A percentile compares a stretch with the other conserved stretches of the same genome.
These are phyloP conservation scores for Croton setiger DNA, from an alignment of 441 rosid species.

Conservation along the genomic window DNA sequence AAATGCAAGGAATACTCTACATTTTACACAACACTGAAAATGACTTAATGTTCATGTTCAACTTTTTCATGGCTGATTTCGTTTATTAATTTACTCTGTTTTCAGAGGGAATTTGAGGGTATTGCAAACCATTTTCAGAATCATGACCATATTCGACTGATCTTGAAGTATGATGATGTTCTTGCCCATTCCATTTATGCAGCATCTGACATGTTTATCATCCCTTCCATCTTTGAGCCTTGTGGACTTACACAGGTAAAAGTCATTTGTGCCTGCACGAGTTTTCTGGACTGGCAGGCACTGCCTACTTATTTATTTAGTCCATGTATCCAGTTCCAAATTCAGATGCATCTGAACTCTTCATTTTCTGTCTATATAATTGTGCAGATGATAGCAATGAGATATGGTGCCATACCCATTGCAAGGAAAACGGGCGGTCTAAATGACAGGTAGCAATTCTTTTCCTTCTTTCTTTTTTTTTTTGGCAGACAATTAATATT, in stretches of 20 bases:
- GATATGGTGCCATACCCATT: constrained; percentile 85
- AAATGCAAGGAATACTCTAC: neutral
- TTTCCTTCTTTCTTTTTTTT: neutral
- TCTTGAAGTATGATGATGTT: constrained; percentile 82
- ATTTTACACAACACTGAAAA: neutral
- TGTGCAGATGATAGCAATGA: constrained; percentile 88
- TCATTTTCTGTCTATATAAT: neutral
- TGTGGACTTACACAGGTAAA: constrained; percentile 98
- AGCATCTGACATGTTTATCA: constrained; percentile 86
- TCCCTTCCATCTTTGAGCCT: constrained; percentile 97
- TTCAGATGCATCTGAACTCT: constrained; percentile 5
- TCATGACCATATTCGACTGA: constrained; percentile 67
- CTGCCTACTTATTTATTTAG: neutral
- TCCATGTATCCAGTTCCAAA: constrained; percentile 6
- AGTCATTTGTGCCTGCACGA: constrained; percentile 9
- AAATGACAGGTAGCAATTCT: constrained; percentile 65
- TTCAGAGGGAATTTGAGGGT: constrained; percentile 83
- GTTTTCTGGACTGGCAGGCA: constrained; percentile 14
- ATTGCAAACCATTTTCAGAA: constrained; percentile 66
- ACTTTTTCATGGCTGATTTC: constrained; percentile 2
- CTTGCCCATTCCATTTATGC: constrained; percentile 85
- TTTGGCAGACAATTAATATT: neutral
- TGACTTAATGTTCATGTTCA: neutral
- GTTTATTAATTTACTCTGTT: constrained; percentile 17
- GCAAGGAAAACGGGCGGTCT: constrained; percentile 92